Evolutionary conservation across 352 stramenopile genomes (phyloP).

Genomic region (Phytophthora constricta): DNA sequence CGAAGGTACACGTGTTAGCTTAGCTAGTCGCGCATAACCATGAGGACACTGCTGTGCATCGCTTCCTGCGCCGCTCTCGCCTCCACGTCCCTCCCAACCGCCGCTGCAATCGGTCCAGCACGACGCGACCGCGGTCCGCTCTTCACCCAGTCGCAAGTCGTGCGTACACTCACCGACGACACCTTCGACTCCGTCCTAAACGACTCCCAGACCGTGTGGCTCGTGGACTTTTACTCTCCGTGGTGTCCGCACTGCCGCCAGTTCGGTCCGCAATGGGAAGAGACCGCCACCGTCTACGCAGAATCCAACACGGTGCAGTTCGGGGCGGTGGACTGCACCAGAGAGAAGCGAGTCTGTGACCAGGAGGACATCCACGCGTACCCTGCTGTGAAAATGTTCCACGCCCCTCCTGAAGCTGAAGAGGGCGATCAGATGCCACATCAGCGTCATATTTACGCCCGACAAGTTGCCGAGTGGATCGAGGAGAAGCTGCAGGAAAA

Average conservation of each 20-base stretch:
- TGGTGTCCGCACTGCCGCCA: conserved; percentile 82
- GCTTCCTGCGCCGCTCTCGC: conserved; percentile 2
- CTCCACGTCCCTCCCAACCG: conserved; percentile 4
- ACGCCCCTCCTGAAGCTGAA: conserved; percentile 43
- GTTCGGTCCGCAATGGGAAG: conserved; percentile 71
- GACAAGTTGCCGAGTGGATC: conserved; percentile 67
- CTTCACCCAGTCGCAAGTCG: conserved; percentile 21
- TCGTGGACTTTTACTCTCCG: conserved; percentile 84
- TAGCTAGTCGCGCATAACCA: no score
- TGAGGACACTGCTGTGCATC: conserved; percentile 7
- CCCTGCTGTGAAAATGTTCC: conserved; percentile 69
- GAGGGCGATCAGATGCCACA: conserved; percentile 44
- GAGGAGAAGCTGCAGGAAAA: conserved; percentile 59
- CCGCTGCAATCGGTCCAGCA: conserved; percentile 5
- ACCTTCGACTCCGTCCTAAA: conserved; percentile 52
- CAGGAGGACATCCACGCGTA: conserved; percentile 66
- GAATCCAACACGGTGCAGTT: conserved; percentile 53
- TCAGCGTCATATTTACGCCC: conserved; percentile 30
- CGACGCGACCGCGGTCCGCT: conserved; percentile 19
- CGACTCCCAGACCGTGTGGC: conserved; percentile 59
- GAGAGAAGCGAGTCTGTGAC: conserved; percentile 54
- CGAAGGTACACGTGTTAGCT: conserved; percentile 5
- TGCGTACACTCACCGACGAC: conserved; percentile 34
- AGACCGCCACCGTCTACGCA: conserved; percentile 62
- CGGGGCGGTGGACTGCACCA: conserved; percentile 77